phyloP scores from a whole-genome alignment of 2,329 filamentous ascomycete genomes.

The Aureobasidium namibiae region DNA sequence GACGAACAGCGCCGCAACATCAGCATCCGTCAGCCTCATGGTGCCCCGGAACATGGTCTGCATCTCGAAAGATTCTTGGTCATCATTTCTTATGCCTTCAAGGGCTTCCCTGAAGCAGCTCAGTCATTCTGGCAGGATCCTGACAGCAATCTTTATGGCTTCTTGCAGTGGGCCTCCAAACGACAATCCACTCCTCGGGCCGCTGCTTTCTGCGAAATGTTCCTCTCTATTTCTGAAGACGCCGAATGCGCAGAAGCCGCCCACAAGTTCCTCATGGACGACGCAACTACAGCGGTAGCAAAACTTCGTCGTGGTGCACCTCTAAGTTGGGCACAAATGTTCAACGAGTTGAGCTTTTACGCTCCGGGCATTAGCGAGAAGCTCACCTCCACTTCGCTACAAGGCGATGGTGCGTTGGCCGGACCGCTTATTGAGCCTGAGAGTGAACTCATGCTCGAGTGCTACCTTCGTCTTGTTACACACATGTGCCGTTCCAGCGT shows the following conservation, averaged over 20 bases:
- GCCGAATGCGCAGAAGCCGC: conserved; percentile 75
- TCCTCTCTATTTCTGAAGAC: conserved; percentile 78
- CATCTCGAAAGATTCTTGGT: conserved; percentile 78
- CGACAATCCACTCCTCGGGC: conserved; percentile 92
- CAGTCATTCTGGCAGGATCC: conserved; percentile 86
- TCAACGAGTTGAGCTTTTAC: conserved; percentile 81
- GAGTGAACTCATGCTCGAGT: conserved; percentile 92
- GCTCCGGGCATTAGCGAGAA: conserved; percentile 69
- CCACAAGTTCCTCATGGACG: conserved; percentile 83
- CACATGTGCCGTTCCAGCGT: conserved; percentile 71
- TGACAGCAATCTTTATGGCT: conserved; percentile 88
- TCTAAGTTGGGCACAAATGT: conserved; percentile 87
- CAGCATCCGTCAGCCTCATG: conserved; percentile 34
- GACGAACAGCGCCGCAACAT: conserved; percentile 64
- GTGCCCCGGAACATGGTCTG: conserved; percentile 19
- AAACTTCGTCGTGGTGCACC: conserved; percentile 77
- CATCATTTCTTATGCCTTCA: conserved; percentile 85
- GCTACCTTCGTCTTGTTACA: conserved; percentile 79
- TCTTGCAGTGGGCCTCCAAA: conserved; percentile 94
- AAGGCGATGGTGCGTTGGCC: conserved; percentile 20
- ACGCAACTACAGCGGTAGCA: conserved; percentile 57
- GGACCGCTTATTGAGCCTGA: conserved; percentile 71
- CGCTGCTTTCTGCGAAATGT: conserved; percentile 92
- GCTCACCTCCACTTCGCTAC: conserved; percentile 43
- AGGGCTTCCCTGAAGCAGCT: conserved; percentile 74